Base-by-base conservation (phyloP, 768 basidiomycete genomes). In the Leucogyrophana mollusca region DNA sequence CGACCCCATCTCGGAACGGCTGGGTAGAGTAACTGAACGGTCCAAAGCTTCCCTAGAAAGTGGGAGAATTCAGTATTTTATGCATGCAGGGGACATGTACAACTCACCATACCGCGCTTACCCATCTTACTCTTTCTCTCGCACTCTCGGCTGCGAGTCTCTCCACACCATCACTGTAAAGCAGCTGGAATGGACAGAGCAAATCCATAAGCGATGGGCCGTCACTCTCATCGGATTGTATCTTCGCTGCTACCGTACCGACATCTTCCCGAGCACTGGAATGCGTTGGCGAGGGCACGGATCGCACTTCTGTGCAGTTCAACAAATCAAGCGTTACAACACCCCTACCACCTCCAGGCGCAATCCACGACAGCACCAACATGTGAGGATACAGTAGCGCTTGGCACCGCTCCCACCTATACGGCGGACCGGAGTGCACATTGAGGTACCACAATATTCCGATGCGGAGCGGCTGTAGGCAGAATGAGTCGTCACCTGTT, bases 381-480 rank as follows among this genome's bases (percentile, higher is more conserved):
- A 88, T 84, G 52, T 89, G 80, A n/a, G 82, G 90, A 58, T 88
- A 94, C 1, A 89, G 73, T 37, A 90, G 73, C 0, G 85, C 91
- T 59, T 89, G 88, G 57, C 82, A 93, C 51, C 90, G 77, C 67
- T 84, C 80, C 89, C 87, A 91, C 49, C 75, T 69, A 64, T 84
- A 93, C 0, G 88, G 87, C 17, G 85, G 81, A 4, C 78, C 60
- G 0, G 87, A 85, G 57, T 96, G 94, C 0, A 95, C 94, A 46
- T 96, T 95, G 44, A 96, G 79, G 60, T 93, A 96, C 86, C 90
- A 95, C 1, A 96, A 68, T 11, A 83, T 71, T 11, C 94, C 94
- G 33, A 90, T 87, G 47, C 90, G 85, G 10, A 90, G 71, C 4
- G 93, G 92, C 94, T 95, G 58, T n/a, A 18, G 42, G 35, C n/a